Evolutionary conservation across 352 stramenopile species (phyloP).

Genomic region (Phytophthora cryptogea): DNA sequence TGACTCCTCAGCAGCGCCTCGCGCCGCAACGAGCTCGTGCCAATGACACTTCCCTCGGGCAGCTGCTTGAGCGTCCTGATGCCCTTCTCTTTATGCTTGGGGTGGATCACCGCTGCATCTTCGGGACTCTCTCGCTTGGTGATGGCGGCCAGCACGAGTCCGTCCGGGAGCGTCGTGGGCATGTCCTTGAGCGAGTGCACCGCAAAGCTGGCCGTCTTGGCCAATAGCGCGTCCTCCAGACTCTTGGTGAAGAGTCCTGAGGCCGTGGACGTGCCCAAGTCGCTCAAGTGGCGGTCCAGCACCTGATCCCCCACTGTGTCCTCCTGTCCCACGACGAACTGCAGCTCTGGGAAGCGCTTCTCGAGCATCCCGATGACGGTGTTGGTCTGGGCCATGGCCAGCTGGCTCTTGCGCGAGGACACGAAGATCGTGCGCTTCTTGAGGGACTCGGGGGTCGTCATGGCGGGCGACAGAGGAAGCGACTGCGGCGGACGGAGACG

Average conservation of each 20-base stretch:
- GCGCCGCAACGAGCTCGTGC: conserved; percentile 83
- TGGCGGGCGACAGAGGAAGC: not conserved
- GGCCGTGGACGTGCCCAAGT: conserved; percentile 67
- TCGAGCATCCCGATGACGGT: conserved; percentile 86
- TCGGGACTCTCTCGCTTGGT: conserved; percentile 84
- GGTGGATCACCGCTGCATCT: conserved; percentile 83
- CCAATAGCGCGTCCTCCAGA: conserved; percentile 79
- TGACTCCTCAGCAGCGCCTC: conserved; percentile 75
- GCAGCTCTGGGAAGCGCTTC: conserved; percentile 57
- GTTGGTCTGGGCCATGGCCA: conserved; percentile 89
- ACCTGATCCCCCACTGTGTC: conserved; percentile 87
- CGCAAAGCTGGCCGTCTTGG: conserved; percentile 71
- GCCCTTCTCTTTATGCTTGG: conserved; percentile 80
- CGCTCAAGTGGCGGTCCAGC: conserved; percentile 75
- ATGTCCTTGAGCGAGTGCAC: conserved; percentile 92
- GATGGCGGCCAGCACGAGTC: conserved; percentile 82
- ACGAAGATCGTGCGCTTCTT: conserved; percentile 75
- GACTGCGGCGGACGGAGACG: not conserved
- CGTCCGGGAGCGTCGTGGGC: conserved; percentile 78
- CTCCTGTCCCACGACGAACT: conserved; percentile 80
- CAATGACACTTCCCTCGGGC: conserved; percentile 72
- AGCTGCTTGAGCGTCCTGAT: conserved; percentile 57
- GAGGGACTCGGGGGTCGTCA: not conserved
- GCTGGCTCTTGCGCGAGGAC: conserved; percentile 86
- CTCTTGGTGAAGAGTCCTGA: conserved; percentile 91